phyloP scores from a whole-genome alignment of 164 flowering plant species.

The grape (Vitis vinifera) region ASM3070453v1 NC_081806.1:1471001-1471500 shows the following conservation, averaged over 20 bases:
- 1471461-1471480: conserved; percentile 40
- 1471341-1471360: conserved; percentile 15
- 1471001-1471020: too few relatives aligned
- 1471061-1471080: too few relatives aligned
- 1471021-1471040: too few relatives aligned
- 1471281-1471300: conserved; percentile 4
- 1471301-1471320: neutral
- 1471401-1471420: neutral
- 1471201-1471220: neutral
- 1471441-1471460: conserved; percentile 9
- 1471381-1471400: conserved; percentile 11
- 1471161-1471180: too few relatives aligned
- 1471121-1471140: too few relatives aligned
- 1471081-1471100: too few relatives aligned
- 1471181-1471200: neutral
- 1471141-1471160: too few relatives aligned
- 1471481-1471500: conserved; percentile 38
- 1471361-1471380: conserved; percentile 10
- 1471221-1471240: conserved; percentile 5
- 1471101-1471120: too few relatives aligned
- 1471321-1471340: conserved; percentile 4
- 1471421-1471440: too few relatives aligned
- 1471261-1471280: conserved; percentile 11
- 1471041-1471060: too few relatives aligned
- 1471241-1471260: conserved; percentile 8